Evolutionary conservation across 73 alveolate species (phyloP).

Genomic region (Paramecium sonneborni): DNA sequence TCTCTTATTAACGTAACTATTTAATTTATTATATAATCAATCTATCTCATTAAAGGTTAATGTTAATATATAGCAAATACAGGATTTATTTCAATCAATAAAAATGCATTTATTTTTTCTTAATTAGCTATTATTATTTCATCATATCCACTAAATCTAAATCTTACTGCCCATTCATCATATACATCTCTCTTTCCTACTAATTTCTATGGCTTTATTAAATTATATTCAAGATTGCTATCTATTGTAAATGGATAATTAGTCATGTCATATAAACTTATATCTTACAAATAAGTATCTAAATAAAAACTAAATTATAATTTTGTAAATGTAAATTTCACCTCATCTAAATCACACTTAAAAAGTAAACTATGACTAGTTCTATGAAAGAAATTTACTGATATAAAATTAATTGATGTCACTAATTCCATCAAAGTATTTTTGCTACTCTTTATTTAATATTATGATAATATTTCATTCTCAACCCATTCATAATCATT

Average conservation of each 20-base stretch:
- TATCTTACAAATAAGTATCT: constrained; percentile 23
- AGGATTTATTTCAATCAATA: constrained; percentile 43
- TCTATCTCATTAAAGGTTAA: constrained; percentile 63
- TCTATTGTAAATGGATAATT: constrained; percentile 62
- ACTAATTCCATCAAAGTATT: constrained; percentile 10
- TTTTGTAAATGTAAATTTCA: constrained; percentile 9
- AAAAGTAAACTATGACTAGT: constrained; percentile 41
- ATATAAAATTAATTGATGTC: neutral
- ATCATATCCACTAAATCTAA: constrained; percentile 60
- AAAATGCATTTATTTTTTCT: constrained; percentile 41
- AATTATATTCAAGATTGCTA: neutral
- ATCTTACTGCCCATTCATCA: constrained; percentile 31
- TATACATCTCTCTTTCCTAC: constrained; percentile 42
- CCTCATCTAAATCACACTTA: neutral
- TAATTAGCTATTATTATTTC: constrained; percentile 46
- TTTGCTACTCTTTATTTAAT: constrained; percentile 8
- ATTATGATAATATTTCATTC: neutral
- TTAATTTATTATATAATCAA: constrained; percentile 54
- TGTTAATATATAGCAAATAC: constrained; percentile 55
- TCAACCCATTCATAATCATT: constrained; percentile 51
- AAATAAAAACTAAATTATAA: constrained; percentile 36
- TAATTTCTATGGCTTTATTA: constrained; percentile 10
- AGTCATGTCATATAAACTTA: constrained; percentile 41
- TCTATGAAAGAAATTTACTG: constrained; percentile 52
- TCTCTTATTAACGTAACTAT: constrained; percentile 45